Conservation (phyloP, 164 flowering plant species). For the Stephania japonica region DNA sequence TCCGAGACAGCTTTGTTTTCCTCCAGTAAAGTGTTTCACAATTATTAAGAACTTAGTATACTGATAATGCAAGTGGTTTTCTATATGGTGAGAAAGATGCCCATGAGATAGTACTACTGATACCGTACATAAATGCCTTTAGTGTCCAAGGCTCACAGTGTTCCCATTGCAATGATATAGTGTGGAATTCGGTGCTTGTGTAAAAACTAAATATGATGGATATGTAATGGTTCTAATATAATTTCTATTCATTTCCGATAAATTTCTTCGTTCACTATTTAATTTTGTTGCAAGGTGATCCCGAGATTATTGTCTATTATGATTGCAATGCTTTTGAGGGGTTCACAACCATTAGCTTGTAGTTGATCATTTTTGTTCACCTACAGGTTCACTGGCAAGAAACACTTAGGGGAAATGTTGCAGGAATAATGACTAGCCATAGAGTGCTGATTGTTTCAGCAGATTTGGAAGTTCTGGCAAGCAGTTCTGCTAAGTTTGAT, state of each 20-base stretch:
- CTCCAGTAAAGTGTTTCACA: not conserved
- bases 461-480: conserved; percentile 73
- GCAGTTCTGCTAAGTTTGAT: conserved; percentile 72
- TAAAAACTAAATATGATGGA: not conserved
- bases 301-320: too few relatives aligned
- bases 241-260: not conserved
- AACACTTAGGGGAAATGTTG: conserved; percentile 89
- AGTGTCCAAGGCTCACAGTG: not conserved
- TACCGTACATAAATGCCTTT: not conserved
- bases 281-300: too few relatives aligned
- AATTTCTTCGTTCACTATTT: not conserved
- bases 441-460: conserved; percentile 86
- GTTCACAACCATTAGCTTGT: not conserved
- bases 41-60: too few relatives aligned
- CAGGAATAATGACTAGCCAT: conserved; percentile 82
- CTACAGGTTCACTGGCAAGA: conserved; percentile 97
- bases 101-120: not conserved
- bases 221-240: not conserved
- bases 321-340: not conserved
- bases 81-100: not conserved
- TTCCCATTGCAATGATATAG: not conserved
- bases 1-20: not conserved
- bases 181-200: not conserved
- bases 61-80: not conserved
- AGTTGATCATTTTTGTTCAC: not conserved